These are phyloP conservation scores for Calonectria leucothoes DNA, from an alignment of 2,329 filamentous ascomycete genomes.

Conservation along the genomic window DNA sequence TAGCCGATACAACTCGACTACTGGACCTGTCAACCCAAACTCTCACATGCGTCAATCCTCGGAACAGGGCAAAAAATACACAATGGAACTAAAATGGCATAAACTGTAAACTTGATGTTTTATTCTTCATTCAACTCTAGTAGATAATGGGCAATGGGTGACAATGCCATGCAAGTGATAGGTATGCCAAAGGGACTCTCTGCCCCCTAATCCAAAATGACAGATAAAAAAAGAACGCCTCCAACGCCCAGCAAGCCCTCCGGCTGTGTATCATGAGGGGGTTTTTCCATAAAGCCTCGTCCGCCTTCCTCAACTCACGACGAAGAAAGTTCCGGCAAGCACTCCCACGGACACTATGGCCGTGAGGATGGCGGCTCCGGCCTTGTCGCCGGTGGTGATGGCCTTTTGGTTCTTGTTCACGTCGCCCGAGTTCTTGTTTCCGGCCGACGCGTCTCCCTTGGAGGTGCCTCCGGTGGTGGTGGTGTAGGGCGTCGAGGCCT, in stretches of 20 bases:
- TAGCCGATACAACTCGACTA: no score
- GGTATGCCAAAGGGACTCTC: not conserved
- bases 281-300: not conserved
- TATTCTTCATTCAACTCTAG: conserved; percentile 5
- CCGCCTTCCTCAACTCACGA: conserved; percentile 36
- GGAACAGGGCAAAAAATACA: not conserved
- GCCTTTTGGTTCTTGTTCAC: conserved; percentile 42
- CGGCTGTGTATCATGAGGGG: not conserved
- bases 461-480: conserved; percentile 70
- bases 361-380: conserved; percentile 68
- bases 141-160: not conserved
- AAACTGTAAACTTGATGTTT: not conserved
- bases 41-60: no score
- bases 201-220: not conserved
- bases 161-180: not conserved
- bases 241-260: not conserved
- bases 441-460: conserved; percentile 61
- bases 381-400: conserved; percentile 63
- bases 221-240: conserved; percentile 3
- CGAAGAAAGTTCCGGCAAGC: conserved; percentile 62
- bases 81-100: not conserved
- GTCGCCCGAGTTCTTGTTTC: conserved; percentile 45
- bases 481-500: conserved; percentile 60
- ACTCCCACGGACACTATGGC: conserved; percentile 60
- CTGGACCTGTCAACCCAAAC: no score